Percentiles rank a stretch among this genome's conserved stretches.
Evolutionary conservation across 768 basidiomycete species (phyloP).

Genomic region (Brasilioporus rufonigricans): DNA sequence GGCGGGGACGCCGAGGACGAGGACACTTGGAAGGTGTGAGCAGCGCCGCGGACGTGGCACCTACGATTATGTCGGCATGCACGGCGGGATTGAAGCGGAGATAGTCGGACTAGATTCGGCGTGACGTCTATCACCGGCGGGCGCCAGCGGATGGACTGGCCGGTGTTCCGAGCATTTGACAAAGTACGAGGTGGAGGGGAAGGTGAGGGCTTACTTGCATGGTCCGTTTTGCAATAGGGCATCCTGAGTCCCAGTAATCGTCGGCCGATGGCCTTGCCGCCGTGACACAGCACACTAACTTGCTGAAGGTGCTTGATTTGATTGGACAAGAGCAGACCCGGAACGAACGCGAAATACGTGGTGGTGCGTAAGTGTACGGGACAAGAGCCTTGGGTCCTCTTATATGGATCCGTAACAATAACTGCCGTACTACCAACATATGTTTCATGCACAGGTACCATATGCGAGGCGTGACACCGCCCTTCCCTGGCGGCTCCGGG

Average conservation of each 20-base stretch:
- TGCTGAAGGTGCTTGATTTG: too few species aligned
- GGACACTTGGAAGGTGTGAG: neutral
- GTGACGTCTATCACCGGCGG: too few species aligned
- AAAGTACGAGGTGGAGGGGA: neutral
- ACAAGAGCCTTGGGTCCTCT: neutral
- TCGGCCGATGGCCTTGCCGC: too few species aligned
- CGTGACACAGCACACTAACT: too few species aligned
- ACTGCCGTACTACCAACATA: neutral
- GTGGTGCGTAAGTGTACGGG: neutral
- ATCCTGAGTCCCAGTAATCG: too few species aligned
- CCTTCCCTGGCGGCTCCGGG: too few species aligned
- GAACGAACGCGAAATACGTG: too few species aligned
- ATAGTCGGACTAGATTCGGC: slow-evolving; percentile 4
- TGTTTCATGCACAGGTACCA: neutral
- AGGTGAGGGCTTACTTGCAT: too few species aligned
- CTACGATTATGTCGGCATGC: slow-evolving; percentile 1
- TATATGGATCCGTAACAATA: neutral
- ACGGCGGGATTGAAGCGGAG: slow-evolving; percentile 24
- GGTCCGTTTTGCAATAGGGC: too few species aligned
- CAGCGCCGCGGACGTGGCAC: neutral
- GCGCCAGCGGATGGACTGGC: too few species aligned
- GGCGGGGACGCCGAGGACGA: neutral
- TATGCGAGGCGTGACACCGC: too few species aligned
- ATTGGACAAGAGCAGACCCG: too few species aligned
- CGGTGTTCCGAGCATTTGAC: neutral